Conservation (phyloP, 305 asterid species). For the Fraxinus sp. region DNA sequence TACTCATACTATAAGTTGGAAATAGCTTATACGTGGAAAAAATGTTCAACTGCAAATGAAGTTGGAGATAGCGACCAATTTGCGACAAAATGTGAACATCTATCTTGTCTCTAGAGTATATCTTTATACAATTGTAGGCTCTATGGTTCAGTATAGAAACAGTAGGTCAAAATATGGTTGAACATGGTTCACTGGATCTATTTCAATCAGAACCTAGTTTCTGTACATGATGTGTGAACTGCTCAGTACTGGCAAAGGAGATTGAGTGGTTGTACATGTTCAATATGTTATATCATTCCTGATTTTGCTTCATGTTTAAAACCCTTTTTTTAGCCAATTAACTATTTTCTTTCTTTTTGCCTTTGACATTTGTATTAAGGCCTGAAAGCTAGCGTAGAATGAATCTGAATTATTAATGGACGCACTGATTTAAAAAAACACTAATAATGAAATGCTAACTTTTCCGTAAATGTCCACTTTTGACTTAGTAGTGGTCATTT, state of each 20-base stretch:
- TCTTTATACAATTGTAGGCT: conserved; percentile 32
- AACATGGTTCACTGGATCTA: conserved; percentile 25
- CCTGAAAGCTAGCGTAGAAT: no score
- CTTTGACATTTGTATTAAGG: background rate
- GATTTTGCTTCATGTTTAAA: background rate
- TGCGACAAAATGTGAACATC: conserved; percentile 24
- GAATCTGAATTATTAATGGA: no score
- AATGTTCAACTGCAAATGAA: background rate
- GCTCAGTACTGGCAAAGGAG: conserved; percentile 15
- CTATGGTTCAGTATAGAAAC: conserved; percentile 15
- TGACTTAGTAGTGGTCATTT: background rate
- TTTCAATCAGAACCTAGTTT: conserved; percentile 24
- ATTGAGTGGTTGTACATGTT: conserved; percentile 18
- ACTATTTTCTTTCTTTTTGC: background rate
- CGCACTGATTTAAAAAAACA: background rate
- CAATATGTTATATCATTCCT: background rate
- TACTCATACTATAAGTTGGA: conserved; percentile 11
- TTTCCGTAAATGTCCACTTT: background rate
- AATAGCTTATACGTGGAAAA: conserved; percentile 3
- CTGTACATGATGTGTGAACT: conserved; percentile 30
- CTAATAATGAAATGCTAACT: background rate
- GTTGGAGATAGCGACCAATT: conserved; percentile 4
- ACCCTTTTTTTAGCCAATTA: background rate
- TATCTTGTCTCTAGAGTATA: conserved; percentile 28
- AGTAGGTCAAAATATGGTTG: background rate